These are phyloP conservation scores for Nothophytophthora sp. DNA, from an alignment of 352 stramenopile genomes.

Conservation along the genomic window DNA sequence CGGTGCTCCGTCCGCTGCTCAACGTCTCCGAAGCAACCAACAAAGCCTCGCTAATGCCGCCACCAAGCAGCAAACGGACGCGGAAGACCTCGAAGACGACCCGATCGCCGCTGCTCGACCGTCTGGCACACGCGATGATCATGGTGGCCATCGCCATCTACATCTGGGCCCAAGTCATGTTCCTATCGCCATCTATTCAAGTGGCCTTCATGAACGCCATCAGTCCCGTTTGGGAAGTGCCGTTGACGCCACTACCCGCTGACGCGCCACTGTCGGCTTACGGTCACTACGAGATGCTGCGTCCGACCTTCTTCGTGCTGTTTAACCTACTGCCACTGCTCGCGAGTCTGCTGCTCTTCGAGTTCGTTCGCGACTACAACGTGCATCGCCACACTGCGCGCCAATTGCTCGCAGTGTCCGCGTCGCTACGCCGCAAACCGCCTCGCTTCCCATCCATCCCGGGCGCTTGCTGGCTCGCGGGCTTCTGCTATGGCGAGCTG, in stretches of 20 bases:
- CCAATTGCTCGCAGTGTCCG: slow-evolving; percentile 27
- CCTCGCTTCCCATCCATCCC: too few relatives aligned
- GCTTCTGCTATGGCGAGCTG: slow-evolving; percentile 41
- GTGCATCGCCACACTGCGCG: slow-evolving; percentile 33
- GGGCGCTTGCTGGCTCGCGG: slow-evolving; percentile 24
- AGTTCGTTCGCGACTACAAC: slow-evolving; percentile 40
- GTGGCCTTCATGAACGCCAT: slow-evolving; percentile 17
- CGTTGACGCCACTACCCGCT: slow-evolving; percentile 26
- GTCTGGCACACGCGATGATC: slow-evolving; percentile 26
- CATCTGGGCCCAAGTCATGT: slow-evolving; percentile 29
- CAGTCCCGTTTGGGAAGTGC: slow-evolving; percentile 24
- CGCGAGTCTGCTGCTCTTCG: slow-evolving; percentile 35
- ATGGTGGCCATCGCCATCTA: slow-evolving; percentile 29
- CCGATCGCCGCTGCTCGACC: slow-evolving; percentile 15
- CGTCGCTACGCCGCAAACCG: slow-evolving; percentile 47
- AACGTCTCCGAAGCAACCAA: slow-evolving; percentile 1
- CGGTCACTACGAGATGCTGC: slow-evolving; percentile 51
- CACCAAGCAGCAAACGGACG: neutral
- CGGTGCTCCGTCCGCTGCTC: slow-evolving; percentile 13
- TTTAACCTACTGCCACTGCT: slow-evolving; percentile 41
- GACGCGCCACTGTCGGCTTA: slow-evolving; percentile 1
- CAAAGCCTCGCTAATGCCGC: slow-evolving; percentile 1
- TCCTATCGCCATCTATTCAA: too few relatives aligned
- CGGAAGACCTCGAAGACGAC: neutral
- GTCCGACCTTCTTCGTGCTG: slow-evolving; percentile 54